Percentiles rank a stretch among this genome's conserved stretches.
phyloP scores from a whole-genome alignment of 2,329 filamentous ascomycete genomes.

The Hypomyces perniciosus region DNA sequence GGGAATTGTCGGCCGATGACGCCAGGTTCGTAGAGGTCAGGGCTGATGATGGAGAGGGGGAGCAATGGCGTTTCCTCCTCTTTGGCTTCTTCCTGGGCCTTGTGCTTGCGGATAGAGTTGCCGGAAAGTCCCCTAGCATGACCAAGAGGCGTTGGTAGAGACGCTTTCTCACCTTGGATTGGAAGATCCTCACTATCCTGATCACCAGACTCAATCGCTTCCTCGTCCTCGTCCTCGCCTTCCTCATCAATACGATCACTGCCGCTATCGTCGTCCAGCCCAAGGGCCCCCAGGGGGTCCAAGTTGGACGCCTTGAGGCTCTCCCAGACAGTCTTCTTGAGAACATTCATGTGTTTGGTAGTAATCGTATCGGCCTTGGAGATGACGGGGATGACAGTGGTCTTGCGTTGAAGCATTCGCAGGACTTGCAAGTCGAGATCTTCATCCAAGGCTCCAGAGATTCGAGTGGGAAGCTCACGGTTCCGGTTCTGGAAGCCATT shows the following conservation, averaged over 20 bases:
- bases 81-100: constrained; percentile 37
- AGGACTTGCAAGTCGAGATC: constrained; percentile 87
- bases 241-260: constrained; percentile 50
- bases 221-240: constrained; percentile 35
- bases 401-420: constrained; percentile 83
- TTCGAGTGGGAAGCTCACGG: constrained; percentile 26
- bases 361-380: constrained; percentile 96
- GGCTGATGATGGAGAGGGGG: constrained; percentile 88
- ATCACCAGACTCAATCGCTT: constrained; percentile 23
- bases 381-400: constrained; percentile 90
- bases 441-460: constrained; percentile 70
- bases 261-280: constrained; percentile 69
- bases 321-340: constrained; percentile 87
- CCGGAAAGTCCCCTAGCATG: constrained; percentile 41
- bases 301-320: constrained; percentile 80
- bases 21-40: constrained; percentile 79
- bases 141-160: constrained; percentile 30
- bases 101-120: constrained; percentile 40
- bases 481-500: constrained; percentile 49
- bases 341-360: constrained; percentile 83
- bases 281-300: constrained; percentile 81
- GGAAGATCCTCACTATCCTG: constrained; percentile 34
- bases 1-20: constrained; percentile 83
- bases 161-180: constrained; percentile 27
- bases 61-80: constrained; percentile 61